Evolutionary conservation across 75 land plant genomes (phyloP).

Genomic region (Pinus taeda): DNA sequence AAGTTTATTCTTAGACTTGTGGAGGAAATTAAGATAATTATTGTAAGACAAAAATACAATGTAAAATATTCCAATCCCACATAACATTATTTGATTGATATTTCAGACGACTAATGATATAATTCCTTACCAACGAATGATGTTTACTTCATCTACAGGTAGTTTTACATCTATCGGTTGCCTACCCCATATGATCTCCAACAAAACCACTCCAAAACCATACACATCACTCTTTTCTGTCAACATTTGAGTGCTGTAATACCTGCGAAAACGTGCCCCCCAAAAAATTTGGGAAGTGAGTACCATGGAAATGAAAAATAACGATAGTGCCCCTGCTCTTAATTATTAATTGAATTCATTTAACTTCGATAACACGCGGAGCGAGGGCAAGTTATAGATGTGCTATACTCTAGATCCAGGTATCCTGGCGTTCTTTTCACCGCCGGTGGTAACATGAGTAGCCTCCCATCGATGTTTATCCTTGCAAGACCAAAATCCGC

Average conservation of each 20-base stretch:
- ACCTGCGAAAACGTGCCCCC: not conserved
- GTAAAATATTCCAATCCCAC: not conserved
- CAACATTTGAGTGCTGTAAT: conserved; percentile 13
- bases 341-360: too few relatives aligned
- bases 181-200: conserved; percentile 6
- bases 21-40: not conserved
- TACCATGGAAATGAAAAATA: too few relatives aligned
- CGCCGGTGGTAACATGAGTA: conserved; percentile 51
- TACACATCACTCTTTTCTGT: conserved; percentile 22
- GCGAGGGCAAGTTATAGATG: too few relatives aligned
- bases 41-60: too few relatives aligned
- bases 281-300: too few relatives aligned
- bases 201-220: conserved; percentile 20
- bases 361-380: too few relatives aligned
- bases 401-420: conserved; percentile 57
- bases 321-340: too few relatives aligned
- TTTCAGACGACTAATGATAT: not conserved
- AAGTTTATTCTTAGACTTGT: not conserved
- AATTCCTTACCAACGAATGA: not conserved
- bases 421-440: conserved; percentile 66
- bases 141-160: not conserved
- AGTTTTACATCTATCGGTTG: not conserved
- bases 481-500: conserved; percentile 63
- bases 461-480: conserved; percentile 21
- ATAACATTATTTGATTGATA: not conserved